Percentiles rank a stretch among this genome's conserved stretches.
Evolutionary conservation across 768 basidiomycete genomes (phyloP).

Genomic region (Leccinum broughii): DNA sequence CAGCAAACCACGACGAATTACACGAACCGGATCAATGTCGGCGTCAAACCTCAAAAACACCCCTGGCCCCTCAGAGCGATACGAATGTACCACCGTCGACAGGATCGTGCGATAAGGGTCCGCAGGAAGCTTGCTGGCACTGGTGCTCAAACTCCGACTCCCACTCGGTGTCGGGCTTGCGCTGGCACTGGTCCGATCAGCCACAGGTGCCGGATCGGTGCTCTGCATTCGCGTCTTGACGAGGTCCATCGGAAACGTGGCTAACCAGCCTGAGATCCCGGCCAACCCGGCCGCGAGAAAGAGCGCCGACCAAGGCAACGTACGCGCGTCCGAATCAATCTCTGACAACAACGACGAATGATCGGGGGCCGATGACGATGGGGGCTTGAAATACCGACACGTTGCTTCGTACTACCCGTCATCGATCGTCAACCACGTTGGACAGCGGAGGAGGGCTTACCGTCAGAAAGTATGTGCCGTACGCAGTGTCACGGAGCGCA

Average conservation of each 20-base stretch:
- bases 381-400: conserved; percentile 46
- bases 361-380: conserved; percentile 18
- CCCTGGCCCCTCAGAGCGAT: conserved; percentile 58
- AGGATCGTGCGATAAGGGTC: conserved; percentile 61
- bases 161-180: not conserved
- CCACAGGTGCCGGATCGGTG: conserved; percentile 12
- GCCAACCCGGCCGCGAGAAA: conserved; percentile 76
- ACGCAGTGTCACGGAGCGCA: conserved; percentile 75
- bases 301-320: conserved; percentile 53
- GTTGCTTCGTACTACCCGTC: conserved; percentile 62
- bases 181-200: not conserved
- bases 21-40: conserved; percentile 57
- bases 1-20: not conserved
- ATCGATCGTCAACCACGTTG: conserved; percentile 1
- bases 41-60: conserved; percentile 81
- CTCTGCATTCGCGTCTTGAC: conserved; percentile 89
- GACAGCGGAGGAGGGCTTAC: conserved; percentile 40
- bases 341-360: conserved; percentile 42
- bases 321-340: conserved; percentile 38
- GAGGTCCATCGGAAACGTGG: conserved; percentile 87
- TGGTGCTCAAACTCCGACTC: not conserved
- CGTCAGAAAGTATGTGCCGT: conserved; percentile 82
- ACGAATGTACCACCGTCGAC: conserved; percentile 61
- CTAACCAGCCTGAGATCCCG: conserved; percentile 74
- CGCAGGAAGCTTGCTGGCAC: not conserved